phyloP scores from a whole-genome alignment of 2,329 filamentous ascomycete genomes.

The Ophiostoma triangulosporum region DNA sequence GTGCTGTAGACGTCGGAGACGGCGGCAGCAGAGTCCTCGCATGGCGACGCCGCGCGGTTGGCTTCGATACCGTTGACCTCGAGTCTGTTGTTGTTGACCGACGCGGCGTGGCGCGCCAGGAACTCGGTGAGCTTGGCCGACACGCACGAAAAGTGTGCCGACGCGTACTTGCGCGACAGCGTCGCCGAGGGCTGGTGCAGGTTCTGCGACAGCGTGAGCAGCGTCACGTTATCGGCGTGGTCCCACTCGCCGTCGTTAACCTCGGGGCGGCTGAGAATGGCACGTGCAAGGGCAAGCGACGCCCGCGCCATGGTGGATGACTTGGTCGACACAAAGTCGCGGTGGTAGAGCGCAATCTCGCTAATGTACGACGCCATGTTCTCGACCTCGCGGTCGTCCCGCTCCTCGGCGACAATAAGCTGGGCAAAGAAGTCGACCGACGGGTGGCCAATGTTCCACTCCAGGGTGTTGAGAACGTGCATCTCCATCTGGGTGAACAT shows the following conservation, averaged over 20 bases:
- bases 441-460: constrained; percentile 91
- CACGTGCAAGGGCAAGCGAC: constrained; percentile 72
- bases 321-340: constrained; percentile 87
- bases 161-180: constrained; percentile 46
- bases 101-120: constrained; percentile 43
- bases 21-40: constrained; percentile 37
- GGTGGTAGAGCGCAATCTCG: constrained; percentile 91
- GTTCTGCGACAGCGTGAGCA: constrained; percentile 45
- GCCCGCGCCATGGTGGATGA: constrained; percentile 84
- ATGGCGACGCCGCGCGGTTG: constrained; percentile 33
- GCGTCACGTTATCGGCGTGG: constrained; percentile 53
- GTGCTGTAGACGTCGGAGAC: constrained; percentile 57
- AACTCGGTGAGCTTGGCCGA: constrained; percentile 44
- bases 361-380: constrained; percentile 90
- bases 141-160: constrained; percentile 37
- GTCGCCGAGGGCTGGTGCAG: constrained; percentile 45
- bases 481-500: constrained; percentile 99
- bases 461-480: constrained; percentile 94
- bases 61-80: constrained; percentile 14
- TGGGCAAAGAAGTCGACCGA: constrained; percentile 92
- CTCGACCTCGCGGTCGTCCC: constrained; percentile 72
- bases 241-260: constrained; percentile 66
- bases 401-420: constrained; percentile 68
- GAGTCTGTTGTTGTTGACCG: constrained; percentile 14
- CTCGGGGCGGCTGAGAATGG: constrained; percentile 71